A percentile compares a stretch with the other conserved stretches of the same genome.
phyloP scores from a whole-genome alignment of 2,329 filamentous ascomycete genomes.

The Lecanicillium sp. region DNA sequence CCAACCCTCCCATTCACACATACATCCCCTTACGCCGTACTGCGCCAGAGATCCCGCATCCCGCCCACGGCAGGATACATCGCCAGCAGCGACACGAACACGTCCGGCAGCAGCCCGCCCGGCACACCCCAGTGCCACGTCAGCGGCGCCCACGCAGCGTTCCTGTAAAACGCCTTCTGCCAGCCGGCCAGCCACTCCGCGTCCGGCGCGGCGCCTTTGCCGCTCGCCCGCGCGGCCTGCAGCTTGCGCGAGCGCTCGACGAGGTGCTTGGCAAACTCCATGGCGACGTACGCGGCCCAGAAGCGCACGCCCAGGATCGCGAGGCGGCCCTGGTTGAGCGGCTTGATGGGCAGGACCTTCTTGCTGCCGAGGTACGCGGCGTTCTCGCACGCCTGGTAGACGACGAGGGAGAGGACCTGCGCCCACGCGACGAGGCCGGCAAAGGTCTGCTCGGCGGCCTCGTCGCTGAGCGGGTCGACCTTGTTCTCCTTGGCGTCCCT shows the following conservation, averaged over 20 bases:
- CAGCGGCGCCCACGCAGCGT: conserved; percentile 72
- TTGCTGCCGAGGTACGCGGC: conserved; percentile 69
- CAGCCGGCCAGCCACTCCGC: conserved; percentile 44
- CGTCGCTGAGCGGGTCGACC: conserved; percentile 31
- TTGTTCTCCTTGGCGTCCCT: conserved; percentile 25
- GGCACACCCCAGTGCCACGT: conserved; percentile 78
- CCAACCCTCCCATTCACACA: not conserved
- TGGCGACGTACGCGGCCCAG: conserved; percentile 71
- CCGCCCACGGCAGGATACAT: conserved; percentile 39
- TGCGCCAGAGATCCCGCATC: conserved; percentile 41
- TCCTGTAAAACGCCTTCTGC: conserved; percentile 62
- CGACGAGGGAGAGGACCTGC: conserved; percentile 61
- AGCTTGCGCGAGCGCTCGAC: conserved; percentile 38
- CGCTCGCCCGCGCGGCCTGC: conserved; percentile 17
- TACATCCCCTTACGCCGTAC: conserved; percentile 29
- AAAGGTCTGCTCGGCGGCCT: conserved; percentile 28
- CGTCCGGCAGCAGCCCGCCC: conserved; percentile 46
- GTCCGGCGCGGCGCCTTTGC: conserved; percentile 27
- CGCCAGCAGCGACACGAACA: conserved; percentile 36
- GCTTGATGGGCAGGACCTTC: conserved; percentile 57
- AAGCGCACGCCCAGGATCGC: conserved; percentile 70
- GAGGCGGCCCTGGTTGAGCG: conserved; percentile 52
- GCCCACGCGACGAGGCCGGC: conserved; percentile 52
- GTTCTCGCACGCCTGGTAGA: conserved; percentile 80
- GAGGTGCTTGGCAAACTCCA: conserved; percentile 65